Conservation (phyloP, 495 filamentous ascomycete species). For the Annulohypoxylon bovei region DNA sequence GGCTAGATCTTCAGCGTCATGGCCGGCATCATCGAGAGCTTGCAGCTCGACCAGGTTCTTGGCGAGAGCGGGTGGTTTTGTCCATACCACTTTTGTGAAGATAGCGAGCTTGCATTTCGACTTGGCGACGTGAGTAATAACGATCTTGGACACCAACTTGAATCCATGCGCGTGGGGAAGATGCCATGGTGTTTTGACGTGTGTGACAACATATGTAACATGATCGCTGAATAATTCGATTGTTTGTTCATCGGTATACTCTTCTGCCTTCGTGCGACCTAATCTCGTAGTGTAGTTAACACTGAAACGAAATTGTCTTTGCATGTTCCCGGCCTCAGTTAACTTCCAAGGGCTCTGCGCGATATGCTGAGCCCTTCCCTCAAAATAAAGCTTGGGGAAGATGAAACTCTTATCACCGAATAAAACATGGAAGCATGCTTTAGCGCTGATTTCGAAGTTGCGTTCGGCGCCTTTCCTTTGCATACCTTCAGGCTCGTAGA, state of each 20-base stretch:
- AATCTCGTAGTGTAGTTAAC: constrained; percentile 74
- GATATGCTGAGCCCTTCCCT: constrained; percentile 79
- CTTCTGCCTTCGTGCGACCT: constrained; percentile 65
- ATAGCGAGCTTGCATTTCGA: constrained; percentile 91
- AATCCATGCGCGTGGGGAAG: constrained; percentile 83
- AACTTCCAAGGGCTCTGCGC: constrained; percentile 88
- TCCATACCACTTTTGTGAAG: constrained; percentile 88
- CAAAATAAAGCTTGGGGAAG: constrained; percentile 90
- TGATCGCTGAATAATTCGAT: constrained; percentile 95
- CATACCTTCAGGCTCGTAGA: constrained; percentile 85
- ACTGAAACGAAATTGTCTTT: constrained; percentile 81
- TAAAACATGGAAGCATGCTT: constrained; percentile 93
- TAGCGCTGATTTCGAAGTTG: constrained; percentile 85
- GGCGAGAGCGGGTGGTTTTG: constrained; percentile 69
- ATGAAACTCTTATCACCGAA: constrained; percentile 96
- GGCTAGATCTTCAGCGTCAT: constrained; percentile 84
- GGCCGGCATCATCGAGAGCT: constrained; percentile 80
- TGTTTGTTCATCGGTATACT: constrained; percentile 83
- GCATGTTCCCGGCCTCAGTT: constrained; percentile 72
- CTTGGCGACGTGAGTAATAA: constrained; percentile 92
- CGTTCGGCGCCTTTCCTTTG: constrained; percentile 74
- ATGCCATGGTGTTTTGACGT: constrained; percentile 90
- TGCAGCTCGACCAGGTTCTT: constrained; percentile 81
- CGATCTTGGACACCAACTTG: constrained; percentile 86
- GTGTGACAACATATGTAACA: constrained; percentile 92